Base-by-base conservation (phyloP, 139 green algal species). In the Ostreobium quekettii region DNA sequence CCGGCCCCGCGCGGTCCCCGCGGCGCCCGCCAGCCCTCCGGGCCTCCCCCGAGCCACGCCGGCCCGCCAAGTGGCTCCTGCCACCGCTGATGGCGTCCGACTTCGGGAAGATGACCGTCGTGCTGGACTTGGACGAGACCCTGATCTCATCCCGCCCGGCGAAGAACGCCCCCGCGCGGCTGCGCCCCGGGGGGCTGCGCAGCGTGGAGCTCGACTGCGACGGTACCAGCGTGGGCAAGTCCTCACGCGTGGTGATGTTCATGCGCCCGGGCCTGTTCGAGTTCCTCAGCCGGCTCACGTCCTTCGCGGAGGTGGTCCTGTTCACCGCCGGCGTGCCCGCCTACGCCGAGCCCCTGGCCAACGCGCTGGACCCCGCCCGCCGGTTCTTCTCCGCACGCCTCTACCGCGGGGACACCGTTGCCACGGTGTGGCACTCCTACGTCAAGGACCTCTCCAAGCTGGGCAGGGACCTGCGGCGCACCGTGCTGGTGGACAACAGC, bases 401-500 rank as follows among this genome's bases (percentile, higher is more conserved):
- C 26, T 85, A 70, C 68, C 42, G 73, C 26, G 53, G 74, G 1
- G 61, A 71, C 5, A 84, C 71, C 5, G 71, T 85, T 28, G 60
- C 33, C 32, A 79, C 47, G 28, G 59, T 11, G 28, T 56, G 48
- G 7, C 66, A 63, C 19, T 63, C 71, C 4, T 69, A 83, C 42
- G 70, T 89, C 47, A 89, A 91, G 70, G 85, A 91, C 47, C 66
- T 91, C 39, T 64, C 67, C 1, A 36, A 39, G 3, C 66, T 89
- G 47, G 81, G 78, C 5, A 46, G 76, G 0, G 73, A 83, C 57
- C 64, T 91, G 71, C 29, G 39, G n/a, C 72, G 82, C 36, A 80
- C 75, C 1, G 81, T 91, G 36, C 71, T 91, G 4, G 76, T 91
- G 29, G 85, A 91, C 77, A 85, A 91, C 74, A 80, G 77, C 36